A percentile compares a stretch with the other conserved stretches of the same genome.
Conservation (phyloP, 1,284 basidiomycete species). For the Pulveroboletus sp. region DNA sequence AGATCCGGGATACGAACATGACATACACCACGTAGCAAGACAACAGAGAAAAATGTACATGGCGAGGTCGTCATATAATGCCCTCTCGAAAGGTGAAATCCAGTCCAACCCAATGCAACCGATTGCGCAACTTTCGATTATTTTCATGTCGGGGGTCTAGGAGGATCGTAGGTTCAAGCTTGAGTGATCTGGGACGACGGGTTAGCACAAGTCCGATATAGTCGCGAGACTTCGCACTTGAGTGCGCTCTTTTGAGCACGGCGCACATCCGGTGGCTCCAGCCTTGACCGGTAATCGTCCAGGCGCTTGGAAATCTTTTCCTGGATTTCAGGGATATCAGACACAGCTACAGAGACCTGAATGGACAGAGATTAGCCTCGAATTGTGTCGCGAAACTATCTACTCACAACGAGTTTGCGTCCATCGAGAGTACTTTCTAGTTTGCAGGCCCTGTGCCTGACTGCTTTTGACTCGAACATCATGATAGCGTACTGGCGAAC, state of each 20-base stretch:
- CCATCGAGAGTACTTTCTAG: constrained; percentile 45
- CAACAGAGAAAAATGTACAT: neutral
- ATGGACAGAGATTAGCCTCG: neutral
- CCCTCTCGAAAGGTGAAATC: constrained; percentile 17
- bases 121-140: neutral
- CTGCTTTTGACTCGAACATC: constrained; percentile 41
- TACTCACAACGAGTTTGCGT: constrained; percentile 43
- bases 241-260: constrained; percentile 33
- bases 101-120: constrained; percentile 13
- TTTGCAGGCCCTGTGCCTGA: constrained; percentile 44
- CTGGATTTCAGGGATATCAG: constrained; percentile 53
- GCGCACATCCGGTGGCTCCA: constrained; percentile 20
- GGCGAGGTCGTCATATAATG: constrained; percentile 22
- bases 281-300: constrained; percentile 24
- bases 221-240: constrained; percentile 16
- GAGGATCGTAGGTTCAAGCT: constrained; percentile 30
- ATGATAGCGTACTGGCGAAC: constrained; percentile 56
- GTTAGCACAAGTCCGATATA: constrained; percentile 8
- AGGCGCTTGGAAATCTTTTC: constrained; percentile 41
- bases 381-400: neutral
- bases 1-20: constrained; percentile 3
- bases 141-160: constrained; percentile 22
- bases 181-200: constrained; percentile 23
- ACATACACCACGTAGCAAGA: constrained; percentile 7
- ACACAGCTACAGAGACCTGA: constrained; percentile 46